Base-by-base conservation (phyloP, 169 alveolate species). In the Plasmodium fragile region DNA sequence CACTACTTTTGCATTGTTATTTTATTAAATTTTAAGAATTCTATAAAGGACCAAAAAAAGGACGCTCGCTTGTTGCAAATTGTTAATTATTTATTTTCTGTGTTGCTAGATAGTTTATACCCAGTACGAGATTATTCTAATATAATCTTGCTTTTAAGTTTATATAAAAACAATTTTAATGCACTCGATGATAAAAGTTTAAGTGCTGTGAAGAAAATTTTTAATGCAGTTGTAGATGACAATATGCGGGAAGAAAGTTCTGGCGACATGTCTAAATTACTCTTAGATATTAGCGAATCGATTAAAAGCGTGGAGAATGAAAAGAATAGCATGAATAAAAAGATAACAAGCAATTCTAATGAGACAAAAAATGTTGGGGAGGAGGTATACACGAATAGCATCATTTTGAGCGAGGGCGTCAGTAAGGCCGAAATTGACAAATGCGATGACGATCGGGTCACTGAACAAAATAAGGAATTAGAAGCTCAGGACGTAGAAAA, bases 301-400 rank as follows among this genome's bases (percentile, higher is more conserved):
- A 87, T 87, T 87, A 87, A 78, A 77, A 87, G 45, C n/a, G 53
- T 78, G 73, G 89, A 87, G 53, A 78, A 78, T 87, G 89, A 87
- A 78, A 53, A 71, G 52, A 72, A 72, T 39, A 13, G 32, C 80
- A 32, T 59, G 45, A n/a, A 65, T 87, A 77, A 77, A 75, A 79
- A 77, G 8, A 79, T 41, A 78, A 59, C 39, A 11, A 77, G 7
- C 22, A 69, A 55, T 78, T 55, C 49, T 36, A 22, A 39, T 49
- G 82, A 55, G 71, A 65, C 22, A 53, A 55, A 77, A 41, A 75
- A 65, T 78, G 18, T 18, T 30, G 59, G 52, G 32, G 52, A 75
- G 30, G 4, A 77, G 22, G 3, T 55, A 77, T 18, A 55, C 32
- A 75, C 41, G 52, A 55, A 87, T 55, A 28, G 65, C 30, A 43